Evolutionary conservation across 2,329 filamentous ascomycete genomes (phyloP), one percentile per base, ranked within the genome.

Genomic region (Botrytis paeoniae): DNA sequence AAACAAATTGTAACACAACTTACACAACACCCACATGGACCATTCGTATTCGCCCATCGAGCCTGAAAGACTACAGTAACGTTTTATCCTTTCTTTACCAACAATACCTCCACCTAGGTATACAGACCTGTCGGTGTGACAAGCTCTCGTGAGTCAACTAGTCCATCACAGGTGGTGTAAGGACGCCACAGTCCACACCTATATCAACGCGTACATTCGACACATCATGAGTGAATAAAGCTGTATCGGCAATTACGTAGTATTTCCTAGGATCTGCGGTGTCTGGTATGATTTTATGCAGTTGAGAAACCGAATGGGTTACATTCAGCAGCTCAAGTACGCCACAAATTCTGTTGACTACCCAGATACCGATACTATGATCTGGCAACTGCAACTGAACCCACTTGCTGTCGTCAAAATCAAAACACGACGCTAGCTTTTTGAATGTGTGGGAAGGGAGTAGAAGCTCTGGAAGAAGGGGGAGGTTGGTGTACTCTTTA

Each of bases 271-370:
- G 12, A n/a, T n/a, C 25, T 54, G 48, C 48, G 12, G 25, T 54
- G 48, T 14, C 12, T 7, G 25, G 37, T 41, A 76, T 22, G 3
- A 77, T 73, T 8, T 10, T 66, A 32, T 72, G 45, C 9, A 74
- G 39, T 25, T 64, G 69, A 12, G 54, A 25, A 16, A 37, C 37
- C 41, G 74, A 72, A 7, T 66, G 35, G 3, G n/a, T 32, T 14
- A 72, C 65, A 61, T 82, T 78, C 20, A 82, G 70, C 14, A 79
- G 76, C 41, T 81, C 76, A 39, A 77, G 78, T 16, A 74, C 77
- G 39, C 73, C 78, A 25, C 80, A 79, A 79, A 77, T 75, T 48
- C 76, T 78, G 6, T 79, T 54, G 25, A 81, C 74, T 45, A 16
- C 41, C 16, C 18, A 43, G 16, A 20, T 43, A 72, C 75, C 9